Evolutionary conservation across 345 rosid genomes (phyloP).

Genomic region (Stellera chamaejasme): DNA sequence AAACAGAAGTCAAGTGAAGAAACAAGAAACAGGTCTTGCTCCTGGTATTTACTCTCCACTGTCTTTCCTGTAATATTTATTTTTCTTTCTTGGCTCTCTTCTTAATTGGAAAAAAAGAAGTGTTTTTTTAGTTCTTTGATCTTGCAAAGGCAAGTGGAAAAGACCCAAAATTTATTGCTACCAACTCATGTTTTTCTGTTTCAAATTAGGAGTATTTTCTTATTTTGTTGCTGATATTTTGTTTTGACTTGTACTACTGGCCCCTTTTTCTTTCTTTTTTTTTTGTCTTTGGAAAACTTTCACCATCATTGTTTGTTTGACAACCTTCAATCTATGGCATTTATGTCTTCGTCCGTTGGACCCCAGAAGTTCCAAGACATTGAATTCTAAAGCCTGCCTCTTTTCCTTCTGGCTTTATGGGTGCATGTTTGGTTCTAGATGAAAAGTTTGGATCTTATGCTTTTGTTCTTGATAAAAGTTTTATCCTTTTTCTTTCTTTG

Average conservation of each 20-base stretch:
- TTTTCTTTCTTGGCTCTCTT: background rate
- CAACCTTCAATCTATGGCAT: background rate
- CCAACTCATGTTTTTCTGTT: too few relatives aligned
- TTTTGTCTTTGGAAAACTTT: background rate
- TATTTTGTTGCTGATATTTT: background rate
- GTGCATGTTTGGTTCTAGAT: background rate
- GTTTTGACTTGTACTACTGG: slow-evolving; percentile 2
- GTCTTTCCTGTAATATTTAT: background rate
- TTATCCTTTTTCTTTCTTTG: background rate
- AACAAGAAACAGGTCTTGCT: slow-evolving; percentile 7
- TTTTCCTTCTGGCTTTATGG: too few relatives aligned
- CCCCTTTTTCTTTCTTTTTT: background rate
- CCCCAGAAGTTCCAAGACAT: background rate
- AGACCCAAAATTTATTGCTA: background rate
- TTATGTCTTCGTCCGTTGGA: background rate
- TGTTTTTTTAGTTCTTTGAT: slow-evolving; percentile 1
- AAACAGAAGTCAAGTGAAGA: slow-evolving; percentile 5
- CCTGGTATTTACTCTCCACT: slow-evolving; percentile 11
- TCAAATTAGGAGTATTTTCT: background rate
- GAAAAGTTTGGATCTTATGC: background rate
- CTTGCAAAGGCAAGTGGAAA: too few relatives aligned
- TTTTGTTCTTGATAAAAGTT: background rate
- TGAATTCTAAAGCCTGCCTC: background rate
- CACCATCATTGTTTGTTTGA: background rate
- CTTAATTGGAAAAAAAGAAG: too few relatives aligned